These are phyloP conservation scores for Macrolepiota fuliginosa DNA, from an alignment of 768 basidiomycete species.

Conservation along the genomic window DNA sequence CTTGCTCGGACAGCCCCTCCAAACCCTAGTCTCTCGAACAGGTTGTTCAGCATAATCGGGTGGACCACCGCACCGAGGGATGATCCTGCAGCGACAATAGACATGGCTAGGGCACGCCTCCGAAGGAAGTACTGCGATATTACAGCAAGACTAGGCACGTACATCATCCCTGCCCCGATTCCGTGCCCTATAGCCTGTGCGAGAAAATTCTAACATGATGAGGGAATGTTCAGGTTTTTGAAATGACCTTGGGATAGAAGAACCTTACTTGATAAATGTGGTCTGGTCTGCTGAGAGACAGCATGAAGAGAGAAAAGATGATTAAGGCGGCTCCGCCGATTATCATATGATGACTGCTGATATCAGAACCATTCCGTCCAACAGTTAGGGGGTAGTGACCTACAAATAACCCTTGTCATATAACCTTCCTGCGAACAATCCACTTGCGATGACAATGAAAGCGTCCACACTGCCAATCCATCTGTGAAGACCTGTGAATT, in stretches of 20 bases:
- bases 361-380: background rate
- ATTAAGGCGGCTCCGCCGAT: slow-evolving; percentile 26
- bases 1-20: slow-evolving; percentile 16
- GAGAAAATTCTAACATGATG: slow-evolving; percentile 34
- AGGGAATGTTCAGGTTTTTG: background rate
- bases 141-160: slow-evolving; percentile 42
- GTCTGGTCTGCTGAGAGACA: slow-evolving; percentile 26
- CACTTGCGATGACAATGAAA: slow-evolving; percentile 22
- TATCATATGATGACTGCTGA: slow-evolving; percentile 24
- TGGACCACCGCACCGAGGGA: slow-evolving; percentile 35
- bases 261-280: slow-evolving; percentile 27
- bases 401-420: slow-evolving; percentile 30
- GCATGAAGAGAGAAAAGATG: slow-evolving; percentile 30
- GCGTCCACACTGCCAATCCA: slow-evolving; percentile 27
- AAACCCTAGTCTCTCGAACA: slow-evolving; percentile 23
- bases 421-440: slow-evolving; percentile 24
- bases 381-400: background rate
- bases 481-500: slow-evolving; percentile 10
- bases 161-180: slow-evolving; percentile 39
- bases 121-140: slow-evolving; percentile 43
- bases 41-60: slow-evolving; percentile 53
- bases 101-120: slow-evolving; percentile 43
- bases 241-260: background rate
- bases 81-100: slow-evolving; percentile 26
- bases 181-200: slow-evolving; percentile 49